Evolutionary conservation across 1,139 yeast species (phyloP).

Genomic region (Scheffersomyces insectosa): DNA sequence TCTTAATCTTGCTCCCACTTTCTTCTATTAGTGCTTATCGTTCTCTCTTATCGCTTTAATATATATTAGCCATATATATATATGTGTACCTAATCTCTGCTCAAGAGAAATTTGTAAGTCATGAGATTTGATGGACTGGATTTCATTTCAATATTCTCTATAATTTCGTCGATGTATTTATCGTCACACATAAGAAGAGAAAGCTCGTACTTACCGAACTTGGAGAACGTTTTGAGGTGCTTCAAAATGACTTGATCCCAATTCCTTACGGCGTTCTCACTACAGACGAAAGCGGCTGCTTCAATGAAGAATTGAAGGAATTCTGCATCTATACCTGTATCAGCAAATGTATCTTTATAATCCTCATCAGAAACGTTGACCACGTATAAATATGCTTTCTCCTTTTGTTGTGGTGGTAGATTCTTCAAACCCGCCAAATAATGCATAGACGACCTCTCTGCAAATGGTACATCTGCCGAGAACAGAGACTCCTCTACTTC

Average conservation of each 20-base stretch:
- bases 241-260: conserved; percentile 20
- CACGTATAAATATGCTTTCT: conserved; percentile 42
- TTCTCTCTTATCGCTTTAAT: no score
- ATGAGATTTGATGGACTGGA: no score
- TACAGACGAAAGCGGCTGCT: conserved; percentile 33
- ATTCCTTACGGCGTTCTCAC: conserved; percentile 12
- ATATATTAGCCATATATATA: no score
- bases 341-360: conserved; percentile 35
- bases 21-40: no score
- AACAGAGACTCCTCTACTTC: no score
- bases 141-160: conserved; percentile 3
- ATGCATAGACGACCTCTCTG: conserved; percentile 31
- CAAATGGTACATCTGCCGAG: conserved; percentile 11
- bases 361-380: conserved; percentile 30
- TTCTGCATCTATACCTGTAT: conserved; percentile 59
- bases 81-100: no score
- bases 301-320: conserved; percentile 54
- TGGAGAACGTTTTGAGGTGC: conserved; percentile 16
- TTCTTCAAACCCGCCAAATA: conserved; percentile 27
- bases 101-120: no score
- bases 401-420: conserved; percentile 28
- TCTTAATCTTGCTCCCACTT: neutral
- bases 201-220: conserved; percentile 25
- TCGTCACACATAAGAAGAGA: conserved; percentile 21
- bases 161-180: conserved; percentile 4